Conservation (phyloP, 1,284 basidiomycete species). For the Somion occarium region DNA sequence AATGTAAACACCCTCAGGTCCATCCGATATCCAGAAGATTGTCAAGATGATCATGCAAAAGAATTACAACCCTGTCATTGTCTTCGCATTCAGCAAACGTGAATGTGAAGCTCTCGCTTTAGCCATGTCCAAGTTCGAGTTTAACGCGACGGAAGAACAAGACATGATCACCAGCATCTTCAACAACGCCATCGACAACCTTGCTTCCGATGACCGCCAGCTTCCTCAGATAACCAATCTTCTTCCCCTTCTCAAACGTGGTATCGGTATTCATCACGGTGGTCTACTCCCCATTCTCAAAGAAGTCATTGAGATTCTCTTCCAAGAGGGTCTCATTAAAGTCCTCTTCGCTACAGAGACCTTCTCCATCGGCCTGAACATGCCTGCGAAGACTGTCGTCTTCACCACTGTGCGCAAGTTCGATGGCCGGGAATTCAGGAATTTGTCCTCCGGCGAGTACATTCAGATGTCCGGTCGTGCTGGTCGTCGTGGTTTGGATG, state of each 20-base stretch:
- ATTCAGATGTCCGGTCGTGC: constrained; percentile 99
- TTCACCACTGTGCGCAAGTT: constrained; percentile 96
- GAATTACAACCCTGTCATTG: constrained; percentile 98
- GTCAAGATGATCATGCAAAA: constrained; percentile 99
- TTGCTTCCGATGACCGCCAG: constrained; percentile 84
- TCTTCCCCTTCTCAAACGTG: constrained; percentile 89
- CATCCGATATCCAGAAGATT: constrained; percentile 96
- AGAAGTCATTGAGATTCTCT: constrained; percentile 98
- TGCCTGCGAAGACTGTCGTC: constrained; percentile 99
- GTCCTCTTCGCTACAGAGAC: constrained; percentile 99
- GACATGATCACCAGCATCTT: constrained; percentile 88
- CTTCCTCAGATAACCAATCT: constrained; percentile 95
- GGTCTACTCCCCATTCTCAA: constrained; percentile 97
- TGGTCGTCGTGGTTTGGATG: constrained; percentile 94
- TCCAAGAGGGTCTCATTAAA: constrained; percentile 99
- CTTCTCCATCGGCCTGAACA: constrained; percentile 98
- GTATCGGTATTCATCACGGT: constrained; percentile 98
- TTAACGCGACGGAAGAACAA: constrained; percentile 93
- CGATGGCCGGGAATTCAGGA: constrained; percentile 93
- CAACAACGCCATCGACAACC: constrained; percentile 89
- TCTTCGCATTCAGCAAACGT: constrained; percentile 98
- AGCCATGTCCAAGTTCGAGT: constrained; percentile 92
- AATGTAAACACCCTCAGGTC: constrained; percentile 40
- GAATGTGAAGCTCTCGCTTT: constrained; percentile 95
- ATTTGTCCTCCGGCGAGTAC: constrained; percentile 89